A percentile compares a stretch with the other conserved stretches of the same genome.
phyloP scores from a whole-genome alignment of 768 basidiomycete species.

The Hemileccinum impolitum region DNA sequence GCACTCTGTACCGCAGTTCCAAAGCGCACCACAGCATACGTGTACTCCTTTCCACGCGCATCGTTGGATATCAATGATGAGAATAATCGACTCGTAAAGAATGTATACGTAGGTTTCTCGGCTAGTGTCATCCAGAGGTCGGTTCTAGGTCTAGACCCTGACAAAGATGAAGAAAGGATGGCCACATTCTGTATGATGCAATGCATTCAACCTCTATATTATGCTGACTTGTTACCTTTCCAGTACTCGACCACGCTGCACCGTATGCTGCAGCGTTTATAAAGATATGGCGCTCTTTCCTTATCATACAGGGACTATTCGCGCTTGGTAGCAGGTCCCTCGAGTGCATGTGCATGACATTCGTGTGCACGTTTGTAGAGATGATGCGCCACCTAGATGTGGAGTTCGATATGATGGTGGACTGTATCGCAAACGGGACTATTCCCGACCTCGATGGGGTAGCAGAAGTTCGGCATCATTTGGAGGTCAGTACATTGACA shows the following conservation, averaged over 20 bases:
- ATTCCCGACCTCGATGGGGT: constrained; percentile 9
- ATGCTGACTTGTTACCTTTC: neutral
- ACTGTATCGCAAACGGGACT: constrained; percentile 11
- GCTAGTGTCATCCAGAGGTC: neutral
- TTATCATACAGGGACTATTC: constrained; percentile 11
- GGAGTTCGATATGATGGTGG: constrained; percentile 8
- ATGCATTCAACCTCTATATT: too few relatives aligned
- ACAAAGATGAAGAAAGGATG: constrained; percentile 9
- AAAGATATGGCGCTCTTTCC: constrained; percentile 11
- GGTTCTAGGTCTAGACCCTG: neutral
- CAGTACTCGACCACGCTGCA: constrained; percentile 7
- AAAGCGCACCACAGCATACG: constrained; percentile 3
- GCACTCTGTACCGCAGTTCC: neutral
- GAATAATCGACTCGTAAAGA: neutral
- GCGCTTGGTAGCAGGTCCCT: constrained; percentile 3
- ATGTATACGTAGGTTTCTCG: neutral
- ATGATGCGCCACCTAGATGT: constrained; percentile 8
- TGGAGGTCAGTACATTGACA: neutral
- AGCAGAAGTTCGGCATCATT: neutral
- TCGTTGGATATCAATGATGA: neutral
- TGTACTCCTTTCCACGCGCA: neutral
- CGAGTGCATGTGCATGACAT: constrained; percentile 2
- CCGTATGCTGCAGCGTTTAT: constrained; percentile 4
- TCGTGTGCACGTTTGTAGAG: constrained; percentile 12
- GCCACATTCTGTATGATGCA: constrained; percentile 6